Conservation (phyloP, 768 basidiomycete genomes). For the Boletus rubescentipes region DNA sequence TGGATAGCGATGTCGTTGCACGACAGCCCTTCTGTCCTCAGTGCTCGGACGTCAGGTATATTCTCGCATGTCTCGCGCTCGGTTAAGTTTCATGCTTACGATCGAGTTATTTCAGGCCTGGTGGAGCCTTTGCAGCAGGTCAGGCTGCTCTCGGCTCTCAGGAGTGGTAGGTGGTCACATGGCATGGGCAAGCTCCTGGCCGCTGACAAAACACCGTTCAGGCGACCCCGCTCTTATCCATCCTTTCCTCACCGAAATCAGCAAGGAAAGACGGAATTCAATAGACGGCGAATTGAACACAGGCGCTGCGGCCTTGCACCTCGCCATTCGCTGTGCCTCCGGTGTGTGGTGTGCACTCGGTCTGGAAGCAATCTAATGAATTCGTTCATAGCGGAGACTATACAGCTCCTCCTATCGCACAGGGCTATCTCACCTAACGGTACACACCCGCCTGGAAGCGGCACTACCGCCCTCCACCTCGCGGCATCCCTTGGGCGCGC, state of each 20-base stretch:
- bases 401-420: constrained; percentile 65
- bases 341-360: constrained; percentile 42
- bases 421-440: constrained; percentile 80
- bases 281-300: constrained; percentile 54
- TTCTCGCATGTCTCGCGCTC: neutral
- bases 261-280: constrained; percentile 58
- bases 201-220: constrained; percentile 23
- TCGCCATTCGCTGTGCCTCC: constrained; percentile 80
- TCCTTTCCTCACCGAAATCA: constrained; percentile 75
- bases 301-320: constrained; percentile 73
- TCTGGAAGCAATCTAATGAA: neutral
- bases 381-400: constrained; percentile 54
- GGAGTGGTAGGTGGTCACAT: constrained; percentile 47
- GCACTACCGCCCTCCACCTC: constrained; percentile 71
- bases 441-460: constrained; percentile 68
- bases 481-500: constrained; percentile 68
- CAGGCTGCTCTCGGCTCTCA: constrained; percentile 60
- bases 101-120: constrained; percentile 12
- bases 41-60: constrained; percentile 19
- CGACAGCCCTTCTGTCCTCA: constrained; percentile 16
- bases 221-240: constrained; percentile 81
- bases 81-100: constrained; percentile 5
- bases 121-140: constrained; percentile 60
- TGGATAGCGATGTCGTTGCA: constrained; percentile 20
- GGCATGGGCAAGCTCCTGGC: neutral